Base-by-base conservation (phyloP, 148 eudicot species). In the Cornus kousa region DNA sequence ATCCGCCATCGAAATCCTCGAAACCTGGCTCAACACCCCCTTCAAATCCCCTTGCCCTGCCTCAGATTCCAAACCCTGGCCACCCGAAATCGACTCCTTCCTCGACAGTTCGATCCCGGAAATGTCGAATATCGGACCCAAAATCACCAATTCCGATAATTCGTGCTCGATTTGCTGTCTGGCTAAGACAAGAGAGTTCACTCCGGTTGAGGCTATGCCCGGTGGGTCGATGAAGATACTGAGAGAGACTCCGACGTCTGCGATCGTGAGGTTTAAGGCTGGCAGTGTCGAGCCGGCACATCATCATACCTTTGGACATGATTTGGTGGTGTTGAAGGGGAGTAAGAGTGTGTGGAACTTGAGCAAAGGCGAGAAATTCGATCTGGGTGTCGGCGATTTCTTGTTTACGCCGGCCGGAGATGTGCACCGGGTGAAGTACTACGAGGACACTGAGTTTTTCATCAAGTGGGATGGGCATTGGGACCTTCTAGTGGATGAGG, bases 261-360 rank as follows among this genome's bases (percentile, higher is more conserved):
- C 98, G 2, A 80, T 95, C 0, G 93, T 95, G 11, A 70, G 84
- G 82, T 95, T 95, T 23, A 84, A 88, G 80, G 91, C 88, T 0
- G 98, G 98, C 69, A 90, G 95, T 24, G 85, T 95, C 0, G 98
- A 95, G 84, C 98, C 98, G 59, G 98, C 94, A 32, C 98, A 95
- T 57, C 97, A 95, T 75, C 97, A 95, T 60, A 89, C 82, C 0
- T 91, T 88, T 9, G 97, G 98, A 70, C 98, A 95, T 31, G 98
- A 95, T 79, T 39, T 95, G 87, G 84, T 91, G 70, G 96, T 95
- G 87, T 77, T 84, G 75, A 88, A 88, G 37, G 98, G 98, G 81
- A 93, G 87, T 24, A 95, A 95, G 81, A 88, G 80, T 13, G 98
- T 95, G 74, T 95, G 98, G 98, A 95, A 95, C 75, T 74, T 95